phyloP scores from a whole-genome alignment of 768 basidiomycete genomes.

The Lactarius akahatsu region DNA sequence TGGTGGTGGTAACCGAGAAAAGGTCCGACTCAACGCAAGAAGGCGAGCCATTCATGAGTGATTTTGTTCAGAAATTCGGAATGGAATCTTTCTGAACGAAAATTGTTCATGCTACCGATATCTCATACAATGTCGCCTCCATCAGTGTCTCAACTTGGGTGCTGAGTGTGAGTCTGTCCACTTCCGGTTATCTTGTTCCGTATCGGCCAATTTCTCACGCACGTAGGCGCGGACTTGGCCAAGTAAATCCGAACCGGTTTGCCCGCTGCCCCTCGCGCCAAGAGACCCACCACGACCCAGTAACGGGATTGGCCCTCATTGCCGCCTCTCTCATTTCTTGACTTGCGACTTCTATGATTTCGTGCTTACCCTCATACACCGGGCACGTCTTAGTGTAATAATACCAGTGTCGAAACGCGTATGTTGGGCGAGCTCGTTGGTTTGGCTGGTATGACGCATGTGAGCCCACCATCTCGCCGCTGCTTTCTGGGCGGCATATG shows the following conservation, averaged over 20 bases:
- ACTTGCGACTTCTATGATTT: slow-evolving; percentile 2
- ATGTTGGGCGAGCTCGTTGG: slow-evolving; percentile 32
- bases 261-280: not conserved
- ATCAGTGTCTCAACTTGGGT: too few species aligned
- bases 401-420: slow-evolving; percentile 31
- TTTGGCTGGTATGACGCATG: not conserved
- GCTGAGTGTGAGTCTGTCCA: too few species aligned
- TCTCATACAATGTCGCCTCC: too few species aligned
- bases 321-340: not conserved
- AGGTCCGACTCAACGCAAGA: too few species aligned
- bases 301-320: slow-evolving; percentile 8
- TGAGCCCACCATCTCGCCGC: slow-evolving; percentile 30
- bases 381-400: not conserved
- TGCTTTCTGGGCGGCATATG: slow-evolving; percentile 31
- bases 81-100: too few species aligned
- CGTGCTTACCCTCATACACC: not conserved
- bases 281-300: slow-evolving; percentile 4
- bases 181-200: too few species aligned
- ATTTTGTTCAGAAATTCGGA: too few species aligned
- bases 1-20: too few species aligned
- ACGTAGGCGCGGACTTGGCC: too few species aligned
- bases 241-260: not conserved
- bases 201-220: too few species aligned
- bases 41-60: too few species aligned
- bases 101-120: too few species aligned